These are phyloP conservation scores for Amanita fuliginea DNA, from an alignment of 768 basidiomycete species.

Conservation along the genomic window DNA sequence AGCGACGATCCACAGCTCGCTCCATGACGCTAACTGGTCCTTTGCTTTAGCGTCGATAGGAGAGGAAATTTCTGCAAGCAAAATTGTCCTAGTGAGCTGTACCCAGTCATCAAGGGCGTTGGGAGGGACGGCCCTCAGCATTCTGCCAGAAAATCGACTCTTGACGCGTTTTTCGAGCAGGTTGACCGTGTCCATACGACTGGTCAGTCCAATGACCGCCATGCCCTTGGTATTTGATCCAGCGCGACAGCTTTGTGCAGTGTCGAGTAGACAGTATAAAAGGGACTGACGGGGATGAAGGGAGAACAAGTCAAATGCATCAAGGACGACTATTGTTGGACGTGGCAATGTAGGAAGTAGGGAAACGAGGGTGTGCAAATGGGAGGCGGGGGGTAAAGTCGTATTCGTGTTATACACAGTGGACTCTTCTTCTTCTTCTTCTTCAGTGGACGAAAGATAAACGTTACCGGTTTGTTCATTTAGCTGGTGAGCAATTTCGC, in stretches of 20 bases:
- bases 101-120: conserved; percentile 37
- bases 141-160: conserved; percentile 91
- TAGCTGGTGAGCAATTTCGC: conserved; percentile 84
- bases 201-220: conserved; percentile 79
- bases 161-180: conserved; percentile 94
- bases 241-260: conserved; percentile 75
- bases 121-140: conserved; percentile 66
- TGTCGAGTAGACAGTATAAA: conserved; percentile 92
- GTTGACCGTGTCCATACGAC: conserved; percentile 79
- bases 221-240: conserved; percentile 53
- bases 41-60: conserved; percentile 13
- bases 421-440: conserved; percentile 22
- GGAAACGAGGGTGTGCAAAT: conserved; percentile 65
- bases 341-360: conserved; percentile 68
- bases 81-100: conserved; percentile 30
- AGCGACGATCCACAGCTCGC: conserved; percentile 38
- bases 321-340: conserved; percentile 76
- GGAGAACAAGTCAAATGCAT: conserved; percentile 91
- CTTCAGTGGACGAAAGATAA: conserved; percentile 32
- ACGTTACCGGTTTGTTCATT: conserved; percentile 61
- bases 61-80: conserved; percentile 21
- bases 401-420: conserved; percentile 5
- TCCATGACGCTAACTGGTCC: conserved; percentile 40
- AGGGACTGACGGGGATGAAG: conserved; percentile 86
- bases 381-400: conserved; percentile 48